Conservation (phyloP, 306 rosid genomes). For the Prunus mume region DNA sequence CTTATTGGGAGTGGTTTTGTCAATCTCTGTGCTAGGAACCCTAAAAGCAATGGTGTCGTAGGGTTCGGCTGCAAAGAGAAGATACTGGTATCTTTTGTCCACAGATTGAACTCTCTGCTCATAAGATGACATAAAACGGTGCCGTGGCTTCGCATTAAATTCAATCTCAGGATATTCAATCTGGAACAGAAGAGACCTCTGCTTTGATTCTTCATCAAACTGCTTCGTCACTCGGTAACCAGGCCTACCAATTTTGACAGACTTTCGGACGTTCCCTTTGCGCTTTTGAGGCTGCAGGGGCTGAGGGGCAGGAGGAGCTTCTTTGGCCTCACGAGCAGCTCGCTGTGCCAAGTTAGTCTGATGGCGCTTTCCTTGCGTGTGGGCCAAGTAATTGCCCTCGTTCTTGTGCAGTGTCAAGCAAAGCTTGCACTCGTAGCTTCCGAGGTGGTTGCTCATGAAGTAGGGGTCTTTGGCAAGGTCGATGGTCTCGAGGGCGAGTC, state of each 20-base stretch:
- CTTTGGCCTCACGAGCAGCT: slow-evolving; percentile 95
- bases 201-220: slow-evolving; percentile 85
- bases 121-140: slow-evolving; percentile 93
- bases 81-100: slow-evolving; percentile 84
- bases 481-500: slow-evolving; percentile 86
- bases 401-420: slow-evolving; percentile 90
- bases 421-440: slow-evolving; percentile 93
- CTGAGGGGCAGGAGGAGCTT: slow-evolving; percentile 67
- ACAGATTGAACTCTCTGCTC: slow-evolving; percentile 90
- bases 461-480: slow-evolving; percentile 97
- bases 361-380: slow-evolving; percentile 93
- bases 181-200: slow-evolving; percentile 91
- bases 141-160: slow-evolving; percentile 84
- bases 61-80: slow-evolving; percentile 89
- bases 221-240: slow-evolving; percentile 93
- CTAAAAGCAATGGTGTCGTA: slow-evolving; percentile 88
- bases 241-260: slow-evolving; percentile 97
- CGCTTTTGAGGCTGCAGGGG: slow-evolving; percentile 91
- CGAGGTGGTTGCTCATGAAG: slow-evolving; percentile 96
- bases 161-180: slow-evolving; percentile 98
- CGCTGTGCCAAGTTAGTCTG: slow-evolving; percentile 91
- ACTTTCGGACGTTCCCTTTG: slow-evolving; percentile 66
- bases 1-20: slow-evolving; percentile 73
- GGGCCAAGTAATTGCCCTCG: slow-evolving; percentile 96
- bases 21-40: slow-evolving; percentile 98